Evolutionary conservation across 257 asterid species (phyloP).

Genomic region (Scutellaria baicalensis): DNA sequence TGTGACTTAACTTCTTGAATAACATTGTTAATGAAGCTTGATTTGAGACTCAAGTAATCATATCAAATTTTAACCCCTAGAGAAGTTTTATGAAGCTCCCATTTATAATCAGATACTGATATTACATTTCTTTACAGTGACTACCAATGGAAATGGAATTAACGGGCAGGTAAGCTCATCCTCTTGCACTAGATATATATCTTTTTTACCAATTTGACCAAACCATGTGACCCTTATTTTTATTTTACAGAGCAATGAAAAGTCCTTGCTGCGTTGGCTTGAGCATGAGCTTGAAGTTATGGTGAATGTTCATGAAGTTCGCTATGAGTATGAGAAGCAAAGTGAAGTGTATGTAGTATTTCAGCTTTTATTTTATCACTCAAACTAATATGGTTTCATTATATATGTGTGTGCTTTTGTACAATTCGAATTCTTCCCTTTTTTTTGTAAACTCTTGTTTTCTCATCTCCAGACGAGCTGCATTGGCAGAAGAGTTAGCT

Average conservation of each 20-base stretch:
- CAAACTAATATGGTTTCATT: not conserved
- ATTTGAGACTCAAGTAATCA: not conserved
- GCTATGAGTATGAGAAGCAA: conserved; percentile 97
- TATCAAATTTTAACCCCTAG: not conserved
- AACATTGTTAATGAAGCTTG: not conserved
- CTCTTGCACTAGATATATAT: conserved; percentile 1
- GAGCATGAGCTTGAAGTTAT: conserved; percentile 96
- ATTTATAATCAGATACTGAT: conserved; percentile 8
- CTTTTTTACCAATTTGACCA: conserved; percentile 1
- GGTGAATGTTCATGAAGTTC: conserved; percentile 99
- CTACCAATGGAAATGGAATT: conserved; percentile 64
- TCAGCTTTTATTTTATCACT: not conserved
- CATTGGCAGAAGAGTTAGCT: conserved; percentile 91
- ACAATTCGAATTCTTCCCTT: not conserved
- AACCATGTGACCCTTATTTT: not conserved
- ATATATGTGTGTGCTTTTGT: not conserved
- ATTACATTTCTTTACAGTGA: conserved; percentile 41
- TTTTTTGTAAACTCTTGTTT: conserved; percentile 4
- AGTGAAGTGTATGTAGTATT: conserved; percentile 85
- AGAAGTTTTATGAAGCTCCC: not conserved
- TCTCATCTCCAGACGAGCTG: conserved; percentile 71
- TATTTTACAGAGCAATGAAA: conserved; percentile 66
- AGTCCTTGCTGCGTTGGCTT: conserved; percentile 87
- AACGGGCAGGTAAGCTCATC: conserved; percentile 62
- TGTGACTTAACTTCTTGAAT: not conserved